phyloP scores from a whole-genome alignment of 768 basidiomycete species.

The Galerina sulciceps region DNA sequence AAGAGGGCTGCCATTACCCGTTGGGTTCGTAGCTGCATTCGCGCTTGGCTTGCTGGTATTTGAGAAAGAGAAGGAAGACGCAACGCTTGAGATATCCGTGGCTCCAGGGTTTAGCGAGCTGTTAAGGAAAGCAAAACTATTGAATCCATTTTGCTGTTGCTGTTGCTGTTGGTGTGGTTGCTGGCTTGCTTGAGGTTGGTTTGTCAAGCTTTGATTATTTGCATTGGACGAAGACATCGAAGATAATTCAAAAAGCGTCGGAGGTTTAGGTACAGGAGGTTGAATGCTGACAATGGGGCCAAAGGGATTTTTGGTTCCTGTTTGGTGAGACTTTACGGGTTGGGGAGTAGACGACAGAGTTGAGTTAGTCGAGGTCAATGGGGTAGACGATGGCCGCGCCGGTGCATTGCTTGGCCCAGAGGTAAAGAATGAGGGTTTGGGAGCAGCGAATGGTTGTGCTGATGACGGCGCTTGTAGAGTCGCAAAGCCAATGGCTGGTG shows the following conservation, averaged over 20 bases:
- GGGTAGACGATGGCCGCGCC: constrained; percentile 74
- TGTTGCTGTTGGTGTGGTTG: constrained; percentile 30
- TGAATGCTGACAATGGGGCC: constrained; percentile 70
- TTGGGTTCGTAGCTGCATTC: constrained; percentile 15
- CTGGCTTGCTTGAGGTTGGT: constrained; percentile 25
- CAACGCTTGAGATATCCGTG: constrained; percentile 69
- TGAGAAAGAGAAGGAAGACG: constrained; percentile 68
- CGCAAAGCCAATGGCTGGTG: not conserved
- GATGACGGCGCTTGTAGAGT: constrained; percentile 14
- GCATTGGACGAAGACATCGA: constrained; percentile 10
- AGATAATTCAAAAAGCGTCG: constrained; percentile 82
- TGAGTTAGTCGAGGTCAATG: constrained; percentile 47
- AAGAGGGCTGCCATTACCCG: constrained; percentile 19
- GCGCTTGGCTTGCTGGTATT: constrained; percentile 32
- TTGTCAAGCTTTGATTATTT: constrained; percentile 24
- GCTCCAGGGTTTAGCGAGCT: constrained; percentile 48
- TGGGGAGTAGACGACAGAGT: constrained; percentile 53
- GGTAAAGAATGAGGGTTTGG: constrained; percentile 18
- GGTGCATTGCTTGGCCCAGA: constrained; percentile 39
- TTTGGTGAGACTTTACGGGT: constrained; percentile 84
- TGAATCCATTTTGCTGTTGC: constrained; percentile 26
- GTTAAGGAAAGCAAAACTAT: constrained; percentile 41
- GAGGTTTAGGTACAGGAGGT: constrained; percentile 72
- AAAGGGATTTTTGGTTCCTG: constrained; percentile 96
- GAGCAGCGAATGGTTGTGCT: constrained; percentile 20